Percentiles rank a stretch among this genome's conserved stretches.
These are phyloP conservation scores for Eurotiales sp. DNA, from an alignment of 2,329 filamentous ascomycete species.

Conservation along the genomic window DNA sequence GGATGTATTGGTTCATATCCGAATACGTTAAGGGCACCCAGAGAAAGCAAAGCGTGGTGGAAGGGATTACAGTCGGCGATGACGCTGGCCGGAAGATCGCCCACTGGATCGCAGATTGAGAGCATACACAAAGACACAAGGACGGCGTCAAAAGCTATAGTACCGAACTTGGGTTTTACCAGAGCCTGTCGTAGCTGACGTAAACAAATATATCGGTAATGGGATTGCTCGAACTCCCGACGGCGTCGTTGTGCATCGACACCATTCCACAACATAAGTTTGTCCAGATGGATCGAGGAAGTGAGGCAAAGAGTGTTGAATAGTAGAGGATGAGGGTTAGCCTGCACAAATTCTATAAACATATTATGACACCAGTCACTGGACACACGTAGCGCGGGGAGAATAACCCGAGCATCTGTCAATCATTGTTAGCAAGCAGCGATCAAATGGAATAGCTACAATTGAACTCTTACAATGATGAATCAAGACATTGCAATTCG, in stretches of 20 bases:
- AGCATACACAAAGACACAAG: conserved; percentile 14
- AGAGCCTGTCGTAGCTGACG: conserved; percentile 10
- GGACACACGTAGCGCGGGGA: conserved; percentile 9
- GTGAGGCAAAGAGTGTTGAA: conserved; percentile 12
- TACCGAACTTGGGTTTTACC: not conserved
- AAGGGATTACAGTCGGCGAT: conserved; percentile 14
- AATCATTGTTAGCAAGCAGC: no score
- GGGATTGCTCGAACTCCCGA: conserved; percentile 5
- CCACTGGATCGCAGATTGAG: conserved; percentile 11
- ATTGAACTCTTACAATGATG: conserved; percentile 15
- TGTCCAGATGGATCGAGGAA: conserved; percentile 14
- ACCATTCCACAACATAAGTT: conserved; percentile 8
- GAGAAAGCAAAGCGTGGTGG: conserved; percentile 1
- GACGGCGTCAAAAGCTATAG: not conserved
- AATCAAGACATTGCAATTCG: conserved; percentile 9
- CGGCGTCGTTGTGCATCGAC: not conserved
- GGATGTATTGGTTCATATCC: conserved; percentile 13
- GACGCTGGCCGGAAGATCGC: conserved; percentile 5
- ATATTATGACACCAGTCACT: conserved; percentile 6
- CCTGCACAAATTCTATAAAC: conserved; percentile 6
- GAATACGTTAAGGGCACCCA: conserved; percentile 15
- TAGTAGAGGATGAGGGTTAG: conserved; percentile 6
- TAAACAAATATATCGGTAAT: conserved; percentile 11
- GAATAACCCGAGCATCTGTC: conserved; percentile 3
- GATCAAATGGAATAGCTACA: no score